Base-by-base conservation (phyloP, 768 basidiomycete species). In the Pisolithus tinctorius region DNA sequence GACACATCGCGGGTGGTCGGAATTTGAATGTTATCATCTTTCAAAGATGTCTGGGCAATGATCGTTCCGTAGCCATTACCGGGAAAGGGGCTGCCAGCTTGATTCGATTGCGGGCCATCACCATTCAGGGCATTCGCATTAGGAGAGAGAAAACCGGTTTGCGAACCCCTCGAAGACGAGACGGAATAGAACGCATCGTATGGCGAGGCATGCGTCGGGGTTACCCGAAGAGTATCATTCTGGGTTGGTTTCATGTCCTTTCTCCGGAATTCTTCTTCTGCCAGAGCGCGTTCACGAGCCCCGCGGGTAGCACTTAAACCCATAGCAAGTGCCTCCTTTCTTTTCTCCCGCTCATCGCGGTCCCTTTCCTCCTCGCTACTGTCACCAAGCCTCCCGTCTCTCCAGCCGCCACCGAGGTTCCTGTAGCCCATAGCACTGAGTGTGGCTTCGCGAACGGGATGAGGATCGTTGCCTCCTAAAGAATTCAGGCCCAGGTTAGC, bases 141-240 rank as follows among this genome's bases (percentile, higher is more conserved):
- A 27, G 59, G 50, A 8, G 63, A 59, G 17, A 68, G 55, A 49
- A 64, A 43, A 27, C 53, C 53, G 11, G 54, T 39, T n/a, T 66
- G 66, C 26, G 54, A 39, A 39, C 55, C 65, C 57, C 68, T 60
- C 14, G 66, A 56, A 7, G 61, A 16, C 2, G 72, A 73, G 1
- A 84, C 77, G 1, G 83, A 80, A 63, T 90, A 84, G 71, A 91
- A 93, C 2, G 88, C 84, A 60, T 93, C 89, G 62, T 80, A 91
- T 1, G 85, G 78, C 23, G 73, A 71, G 2, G 77, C 62, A 56
- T 71, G 69, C 45, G 67, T 68, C 47, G 72, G 64, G 7, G 76
- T 58, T 48, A 78, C 58, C 17, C 66, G 60, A 20, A 72, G 70
- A 40, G 63, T 67, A 43, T 67, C 66, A 2, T 67, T 68, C 25